phyloP scores from a whole-genome alignment of 306 rosid genomes.

The Clitoria ternatea region DNA sequence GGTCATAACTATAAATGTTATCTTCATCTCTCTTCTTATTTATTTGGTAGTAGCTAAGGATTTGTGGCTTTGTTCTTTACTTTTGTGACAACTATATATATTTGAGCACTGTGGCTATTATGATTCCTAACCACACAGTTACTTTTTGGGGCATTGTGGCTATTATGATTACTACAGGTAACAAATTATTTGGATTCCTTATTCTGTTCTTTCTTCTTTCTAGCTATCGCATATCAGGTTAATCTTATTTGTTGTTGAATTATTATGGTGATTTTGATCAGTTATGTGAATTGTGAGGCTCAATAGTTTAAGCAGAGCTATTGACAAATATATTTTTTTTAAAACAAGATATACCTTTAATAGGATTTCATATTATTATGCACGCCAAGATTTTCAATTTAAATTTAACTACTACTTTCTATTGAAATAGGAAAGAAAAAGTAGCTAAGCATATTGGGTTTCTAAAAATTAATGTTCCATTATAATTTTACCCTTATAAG shows the following conservation, averaged over 20 bases:
- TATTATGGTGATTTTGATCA: neutral
- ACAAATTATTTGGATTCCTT: neutral
- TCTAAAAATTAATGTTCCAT: too few species aligned
- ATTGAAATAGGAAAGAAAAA: slow-evolving; percentile 13
- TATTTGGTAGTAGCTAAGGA: slow-evolving; percentile 80
- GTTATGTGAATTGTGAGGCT: neutral
- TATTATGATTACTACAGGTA: slow-evolving; percentile 35
- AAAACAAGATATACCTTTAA: neutral
- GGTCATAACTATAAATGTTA: slow-evolving; percentile 71
- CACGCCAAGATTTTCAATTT: slow-evolving; percentile 9
- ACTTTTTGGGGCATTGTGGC: slow-evolving; percentile 52
- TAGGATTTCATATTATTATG: neutral
- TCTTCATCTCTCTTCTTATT: slow-evolving; percentile 55
- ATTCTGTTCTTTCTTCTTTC: neutral
- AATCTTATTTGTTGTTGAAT: slow-evolving; percentile 3
- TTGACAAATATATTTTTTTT: neutral
- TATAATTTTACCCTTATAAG: too few species aligned
- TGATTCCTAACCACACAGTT: slow-evolving; percentile 48
- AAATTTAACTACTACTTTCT: neutral
- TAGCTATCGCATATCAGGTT: neutral
- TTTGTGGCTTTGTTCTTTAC: slow-evolving; percentile 82
- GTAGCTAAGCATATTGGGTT: too few species aligned
- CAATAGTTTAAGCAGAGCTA: neutral
- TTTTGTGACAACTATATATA: slow-evolving; percentile 55
- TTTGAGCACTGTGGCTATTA: slow-evolving; percentile 64